Evolutionary conservation across 176 grass and related monocot genomes (phyloP).

Genomic region (maize (Zea mays)): DNA sequence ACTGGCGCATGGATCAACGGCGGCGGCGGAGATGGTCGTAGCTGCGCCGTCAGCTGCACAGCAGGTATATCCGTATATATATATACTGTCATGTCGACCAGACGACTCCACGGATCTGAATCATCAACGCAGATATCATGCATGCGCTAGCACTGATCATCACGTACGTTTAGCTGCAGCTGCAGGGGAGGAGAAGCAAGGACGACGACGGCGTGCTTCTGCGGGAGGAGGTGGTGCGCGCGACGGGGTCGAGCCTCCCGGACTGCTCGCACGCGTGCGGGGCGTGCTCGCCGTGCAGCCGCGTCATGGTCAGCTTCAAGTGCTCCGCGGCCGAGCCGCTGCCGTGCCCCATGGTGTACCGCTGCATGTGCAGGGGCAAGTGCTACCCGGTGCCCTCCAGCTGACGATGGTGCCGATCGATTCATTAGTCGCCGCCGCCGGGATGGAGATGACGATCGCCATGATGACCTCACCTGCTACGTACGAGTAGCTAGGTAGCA

Average conservation of each 20-base stretch:
- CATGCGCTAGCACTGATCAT: too few relatives aligned
- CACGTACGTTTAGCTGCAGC: background rate
- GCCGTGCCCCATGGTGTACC: slow-evolving; percentile 90
- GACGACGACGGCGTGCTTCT: background rate
- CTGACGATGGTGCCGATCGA: background rate
- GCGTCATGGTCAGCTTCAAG: slow-evolving; percentile 96
- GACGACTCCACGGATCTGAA: too few relatives aligned
- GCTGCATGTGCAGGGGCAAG: slow-evolving; percentile 86
- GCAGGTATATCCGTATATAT: background rate
- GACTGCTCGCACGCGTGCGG: slow-evolving; percentile 90
- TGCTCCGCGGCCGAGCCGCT: slow-evolving; percentile 65
- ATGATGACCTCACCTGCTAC: background rate
- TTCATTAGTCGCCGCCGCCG: too few relatives aligned
- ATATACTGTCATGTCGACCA: too few relatives aligned
- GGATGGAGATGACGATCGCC: background rate
- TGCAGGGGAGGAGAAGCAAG: background rate
- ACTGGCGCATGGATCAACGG: background rate
- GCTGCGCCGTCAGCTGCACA: background rate
- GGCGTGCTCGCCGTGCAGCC: slow-evolving; percentile 76
- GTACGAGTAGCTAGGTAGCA: too few relatives aligned
- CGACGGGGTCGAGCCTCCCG: slow-evolving; percentile 73
- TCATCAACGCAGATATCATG: too few relatives aligned
- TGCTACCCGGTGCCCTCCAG: slow-evolving; percentile 73
- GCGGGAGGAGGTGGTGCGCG: slow-evolving; percentile 50
- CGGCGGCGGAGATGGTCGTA: background rate